These are phyloP conservation scores for Cladophialophora chaetospira DNA, from an alignment of 2,329 filamentous ascomycete genomes.

Conservation along the genomic window DNA sequence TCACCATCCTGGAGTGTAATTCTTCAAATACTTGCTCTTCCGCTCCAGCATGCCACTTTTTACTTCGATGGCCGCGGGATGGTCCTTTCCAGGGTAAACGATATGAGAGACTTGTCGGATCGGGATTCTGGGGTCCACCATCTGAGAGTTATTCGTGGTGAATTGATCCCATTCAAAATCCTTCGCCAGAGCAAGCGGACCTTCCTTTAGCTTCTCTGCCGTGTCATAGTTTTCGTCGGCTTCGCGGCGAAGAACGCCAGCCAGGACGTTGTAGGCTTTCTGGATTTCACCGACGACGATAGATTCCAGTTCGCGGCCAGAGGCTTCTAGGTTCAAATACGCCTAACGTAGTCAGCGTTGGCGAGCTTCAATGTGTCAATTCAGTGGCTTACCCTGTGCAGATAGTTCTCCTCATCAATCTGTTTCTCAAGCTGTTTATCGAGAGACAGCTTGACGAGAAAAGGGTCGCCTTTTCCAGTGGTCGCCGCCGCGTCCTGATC, in stretches of 20 bases:
- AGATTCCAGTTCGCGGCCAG: constrained; percentile 89
- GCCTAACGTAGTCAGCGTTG: constrained; percentile 58
- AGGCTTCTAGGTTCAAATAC: constrained; percentile 90
- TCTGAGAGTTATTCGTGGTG: constrained; percentile 76
- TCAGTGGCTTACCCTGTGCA: constrained; percentile 72
- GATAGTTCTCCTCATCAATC: constrained; percentile 94
- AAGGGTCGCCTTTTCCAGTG: constrained; percentile 88
- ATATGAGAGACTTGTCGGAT: constrained; percentile 79
- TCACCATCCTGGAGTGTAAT: constrained; percentile 92
- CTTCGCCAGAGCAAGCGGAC: constrained; percentile 89
- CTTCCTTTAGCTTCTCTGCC: constrained; percentile 77
- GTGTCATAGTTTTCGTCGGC: constrained; percentile 77
- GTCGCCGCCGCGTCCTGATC: constrained; percentile 75
- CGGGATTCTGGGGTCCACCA: constrained; percentile 81
- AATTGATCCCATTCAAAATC: constrained; percentile 89
- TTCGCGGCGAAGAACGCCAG: constrained; percentile 87
- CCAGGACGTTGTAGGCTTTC: constrained; percentile 94
- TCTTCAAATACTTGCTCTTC: constrained; percentile 98
- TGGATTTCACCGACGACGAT: constrained; percentile 98
- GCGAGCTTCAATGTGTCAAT: not conserved
- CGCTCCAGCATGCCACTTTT: constrained; percentile 88
- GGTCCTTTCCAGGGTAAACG: constrained; percentile 85
- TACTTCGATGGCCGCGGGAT: constrained; percentile 80
- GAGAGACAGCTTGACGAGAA: constrained; percentile 79
- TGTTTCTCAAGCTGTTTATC: constrained; percentile 90